Percentiles rank a stretch among this genome's conserved stretches.
These are phyloP conservation scores for Sisymbrium irio DNA, from an alignment of 345 rosid species.

Conservation along the genomic window DNA sequence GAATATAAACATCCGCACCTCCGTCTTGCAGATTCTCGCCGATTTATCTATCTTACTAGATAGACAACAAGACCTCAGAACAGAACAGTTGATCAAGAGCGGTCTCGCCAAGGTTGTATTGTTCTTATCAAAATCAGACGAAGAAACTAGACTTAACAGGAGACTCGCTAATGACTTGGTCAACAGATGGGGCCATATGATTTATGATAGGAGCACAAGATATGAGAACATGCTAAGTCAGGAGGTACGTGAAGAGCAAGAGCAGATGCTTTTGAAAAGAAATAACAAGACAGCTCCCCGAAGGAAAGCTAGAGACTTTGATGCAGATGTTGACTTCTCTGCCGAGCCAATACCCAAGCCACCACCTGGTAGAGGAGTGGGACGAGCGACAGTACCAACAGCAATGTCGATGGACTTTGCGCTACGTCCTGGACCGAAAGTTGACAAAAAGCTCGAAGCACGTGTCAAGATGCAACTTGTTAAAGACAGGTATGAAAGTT, in stretches of 20 bases:
- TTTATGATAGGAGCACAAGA: slow-evolving; percentile 81
- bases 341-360: slow-evolving; percentile 46
- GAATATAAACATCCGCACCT: slow-evolving; percentile 71
- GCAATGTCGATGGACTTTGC: slow-evolving; percentile 70
- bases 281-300: slow-evolving; percentile 42
- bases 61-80: slow-evolving; percentile 56
- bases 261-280: slow-evolving; percentile 34
- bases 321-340: slow-evolving; percentile 58
- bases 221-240: slow-evolving; percentile 67
- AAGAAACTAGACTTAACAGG: slow-evolving; percentile 75
- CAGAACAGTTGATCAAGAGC: slow-evolving; percentile 78
- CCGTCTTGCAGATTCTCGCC: slow-evolving; percentile 60
- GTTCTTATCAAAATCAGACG: slow-evolving; percentile 90
- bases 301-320: slow-evolving; percentile 59
- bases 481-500: neutral
- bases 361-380: slow-evolving; percentile 36
- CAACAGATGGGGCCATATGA: slow-evolving; percentile 83
- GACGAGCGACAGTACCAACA: slow-evolving; percentile 65
- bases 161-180: slow-evolving; percentile 82
- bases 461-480: slow-evolving; percentile 39
- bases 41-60: slow-evolving; percentile 56
- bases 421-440: slow-evolving; percentile 72
- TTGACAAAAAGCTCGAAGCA: slow-evolving; percentile 56
- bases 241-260: slow-evolving; percentile 58
- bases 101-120: slow-evolving; percentile 89